phyloP scores from a whole-genome alignment of 2,329 filamentous ascomycete genomes.

The Phyllosticta citrichinensis region DNA sequence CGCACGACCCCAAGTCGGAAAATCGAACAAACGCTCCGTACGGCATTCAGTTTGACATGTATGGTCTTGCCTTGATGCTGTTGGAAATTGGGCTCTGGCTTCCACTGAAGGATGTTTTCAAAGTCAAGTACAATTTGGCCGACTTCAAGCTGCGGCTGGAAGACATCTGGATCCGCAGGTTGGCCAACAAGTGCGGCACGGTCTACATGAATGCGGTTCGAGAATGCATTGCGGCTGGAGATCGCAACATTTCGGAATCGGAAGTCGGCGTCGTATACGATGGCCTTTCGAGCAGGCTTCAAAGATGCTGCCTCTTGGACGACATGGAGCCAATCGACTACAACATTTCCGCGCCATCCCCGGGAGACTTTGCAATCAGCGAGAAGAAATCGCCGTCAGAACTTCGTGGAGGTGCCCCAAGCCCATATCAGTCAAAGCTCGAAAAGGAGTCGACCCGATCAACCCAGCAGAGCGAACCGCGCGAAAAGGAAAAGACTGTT shows the following conservation, averaged over 20 bases:
- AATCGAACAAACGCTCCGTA: conserved; percentile 34
- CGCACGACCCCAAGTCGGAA: conserved; percentile 36
- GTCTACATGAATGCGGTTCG: conserved; percentile 67
- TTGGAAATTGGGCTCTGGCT: conserved; percentile 70
- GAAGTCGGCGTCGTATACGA: conserved; percentile 25
- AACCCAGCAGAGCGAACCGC: neutral
- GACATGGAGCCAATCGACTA: neutral
- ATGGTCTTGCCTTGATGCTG: conserved; percentile 62
- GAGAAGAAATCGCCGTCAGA: neutral
- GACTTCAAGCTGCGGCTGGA: conserved; percentile 57
- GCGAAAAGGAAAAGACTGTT: neutral
- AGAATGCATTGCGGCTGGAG: conserved; percentile 60
- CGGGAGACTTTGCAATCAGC: neutral
- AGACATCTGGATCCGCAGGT: conserved; percentile 52
- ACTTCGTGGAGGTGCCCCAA: neutral
- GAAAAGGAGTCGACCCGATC: neutral
- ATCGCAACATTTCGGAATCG: conserved; percentile 28
- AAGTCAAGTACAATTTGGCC: conserved; percentile 48
- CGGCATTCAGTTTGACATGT: conserved; percentile 48
- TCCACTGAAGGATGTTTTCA: conserved; percentile 48
- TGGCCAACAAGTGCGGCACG: conserved; percentile 60
- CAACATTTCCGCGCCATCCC: neutral
- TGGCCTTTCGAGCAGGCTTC: conserved; percentile 36
- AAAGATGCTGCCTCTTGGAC: conserved; percentile 30
- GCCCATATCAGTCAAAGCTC: neutral